Evolutionary conservation across 768 basidiomycete genomes (phyloP), one percentile per base, ranked within the genome.

Genomic region (Trametes gibbosa): DNA sequence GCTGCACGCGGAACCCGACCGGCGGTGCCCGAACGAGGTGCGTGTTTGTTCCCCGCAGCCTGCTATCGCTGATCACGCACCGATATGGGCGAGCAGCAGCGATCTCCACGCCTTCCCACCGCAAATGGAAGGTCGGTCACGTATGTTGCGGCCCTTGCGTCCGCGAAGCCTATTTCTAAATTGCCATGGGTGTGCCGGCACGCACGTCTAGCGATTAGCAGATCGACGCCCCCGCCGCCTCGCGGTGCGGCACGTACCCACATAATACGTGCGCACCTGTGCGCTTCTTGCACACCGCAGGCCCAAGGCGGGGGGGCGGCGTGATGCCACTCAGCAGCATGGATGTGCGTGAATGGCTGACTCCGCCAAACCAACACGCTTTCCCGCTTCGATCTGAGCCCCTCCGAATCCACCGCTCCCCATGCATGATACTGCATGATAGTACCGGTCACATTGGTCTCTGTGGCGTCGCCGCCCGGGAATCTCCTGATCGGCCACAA

Each of bases 61-160:
- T n/a, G n/a, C n/a, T n/a, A 39, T 27, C 55, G 55, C 39, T 56
- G 55, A 56, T 56, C 55, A 8, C 23, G 45, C 42, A 49, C 55
- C 42, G 55, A 56, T 56, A 50, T 32, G 47, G 47, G 40, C 27
- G 55, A 56, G 39, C 55, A 41, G 55, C 47, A 34, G 1, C 4
- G 47, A 49, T 56, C 46, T 4, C 23, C 24, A 39, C 12, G 46
- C 45, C 37, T 39, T 39, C 19, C 19, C n/a, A 27, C 47, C 47
- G 25, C 27, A 23, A 14, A 19, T 48, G 47, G 55, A 29, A 56
- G 16, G 37, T 21, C 19, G 19, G 55, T 25, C 27, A 32, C 47
- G 55, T 41, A 49, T 48, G 47, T 56, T 41, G 55, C 55, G 47
- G 55, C 49, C 47, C 47, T 50, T 56, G 47, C 55, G 47, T 39